Base-by-base conservation (phyloP, 2,329 filamentous ascomycete genomes). In the Graphilbum fragrans region DNA sequence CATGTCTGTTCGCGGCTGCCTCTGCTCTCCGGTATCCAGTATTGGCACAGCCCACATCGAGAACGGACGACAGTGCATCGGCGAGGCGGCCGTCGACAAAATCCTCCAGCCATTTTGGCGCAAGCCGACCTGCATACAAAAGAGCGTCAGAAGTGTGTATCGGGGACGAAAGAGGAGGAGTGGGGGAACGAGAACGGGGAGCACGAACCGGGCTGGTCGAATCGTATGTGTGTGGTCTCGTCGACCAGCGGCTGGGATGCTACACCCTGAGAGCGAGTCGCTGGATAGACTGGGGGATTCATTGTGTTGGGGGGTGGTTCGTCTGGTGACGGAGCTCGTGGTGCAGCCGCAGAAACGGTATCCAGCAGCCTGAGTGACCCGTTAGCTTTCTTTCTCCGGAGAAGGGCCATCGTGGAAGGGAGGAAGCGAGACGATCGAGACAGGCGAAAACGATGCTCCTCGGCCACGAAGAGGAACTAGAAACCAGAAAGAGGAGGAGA, bases 81-180 rank as follows among this genome's bases (percentile, higher is more conserved):
- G 34, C 29, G 4, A 52, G 42, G n/a, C 35, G 34, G 17, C 47
- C 44, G 5, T 36, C 31, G 11, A 50, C 9, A 12, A 53, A 46
- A 18, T 51, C 50, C 8, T 50, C 41, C 3, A 53, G 46, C 50
- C 50, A 52, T 37, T 44, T 44, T 8, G 49, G 50, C 16, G 51
- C 49, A 11, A 52, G 40, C 4, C 49, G 49, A 2, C 50, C 50
- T 47, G 38, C 33, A 38, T 7, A 18, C 6, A 6, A 6, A 33
- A 18, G 14, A 8, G 9, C 9, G 31, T 7, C 31, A 33, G 31
- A 16, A 8, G 14, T 33, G 9, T 8, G 14, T n/a, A 18, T 2
- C 2, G 20, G 2, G 18, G 6, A 12, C 12, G 19, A n/a, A n/a
- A n/a, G n/a, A n/a, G n/a, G n/a, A n/a, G n/a, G 18, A 20, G 33